phyloP scores from a whole-genome alignment of 331 rosid genomes.

The Dryas integrifolia region DNA sequence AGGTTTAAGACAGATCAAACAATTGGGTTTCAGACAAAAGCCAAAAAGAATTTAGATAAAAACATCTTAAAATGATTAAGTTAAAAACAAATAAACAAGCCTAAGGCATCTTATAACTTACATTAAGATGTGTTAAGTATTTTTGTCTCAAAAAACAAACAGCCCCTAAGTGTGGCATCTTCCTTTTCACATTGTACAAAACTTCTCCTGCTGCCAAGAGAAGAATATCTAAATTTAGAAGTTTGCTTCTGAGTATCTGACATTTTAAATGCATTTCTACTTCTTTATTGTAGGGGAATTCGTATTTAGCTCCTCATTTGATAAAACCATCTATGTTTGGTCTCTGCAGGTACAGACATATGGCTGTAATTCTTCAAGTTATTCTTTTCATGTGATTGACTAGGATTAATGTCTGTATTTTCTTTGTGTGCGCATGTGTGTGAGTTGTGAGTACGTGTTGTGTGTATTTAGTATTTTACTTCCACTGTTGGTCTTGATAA shows the following conservation, averaged over 20 bases:
- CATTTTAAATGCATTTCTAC: conserved; percentile 25
- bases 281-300: conserved; percentile 60
- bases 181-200: not conserved
- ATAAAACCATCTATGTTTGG: conserved; percentile 83
- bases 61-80: not conserved
- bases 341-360: conserved; percentile 69
- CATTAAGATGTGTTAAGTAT: not conserved
- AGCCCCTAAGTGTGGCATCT: not conserved
- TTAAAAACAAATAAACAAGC: not conserved
- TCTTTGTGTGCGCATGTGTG: not conserved
- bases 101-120: not conserved
- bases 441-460: not conserved
- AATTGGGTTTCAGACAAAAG: not conserved
- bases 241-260: conserved; percentile 12
- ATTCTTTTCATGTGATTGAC: conserved; percentile 1
- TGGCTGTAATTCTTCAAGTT: conserved; percentile 19
- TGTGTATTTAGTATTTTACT: not conserved
- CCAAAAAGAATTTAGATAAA: not conserved
- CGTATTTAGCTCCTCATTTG: conserved; percentile 89
- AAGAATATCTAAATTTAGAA: not conserved
- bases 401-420: not conserved
- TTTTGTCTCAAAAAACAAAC: not conserved
- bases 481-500: not conserved
- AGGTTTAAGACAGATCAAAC: not conserved
- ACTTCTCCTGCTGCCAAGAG: not conserved